Conservation (phyloP, 441 rosid species). For the Mallotus repandus region DNA sequence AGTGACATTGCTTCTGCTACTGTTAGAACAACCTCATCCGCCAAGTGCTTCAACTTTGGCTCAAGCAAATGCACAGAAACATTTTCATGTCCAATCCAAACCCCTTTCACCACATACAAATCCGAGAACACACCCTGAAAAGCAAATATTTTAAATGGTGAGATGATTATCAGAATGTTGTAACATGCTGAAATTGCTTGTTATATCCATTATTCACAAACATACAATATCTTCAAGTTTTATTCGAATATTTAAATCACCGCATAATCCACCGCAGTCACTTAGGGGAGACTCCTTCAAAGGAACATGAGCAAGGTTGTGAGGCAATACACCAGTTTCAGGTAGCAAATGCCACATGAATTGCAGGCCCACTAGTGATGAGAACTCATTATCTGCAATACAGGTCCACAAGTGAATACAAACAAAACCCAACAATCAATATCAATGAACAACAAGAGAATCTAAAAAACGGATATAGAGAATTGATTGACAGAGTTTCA, state of each 20-base stretch:
- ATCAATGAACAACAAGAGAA: neutral
- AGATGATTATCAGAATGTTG: conserved; percentile 15
- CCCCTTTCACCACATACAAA: conserved; percentile 84
- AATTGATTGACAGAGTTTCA: neutral
- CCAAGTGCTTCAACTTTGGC: conserved; percentile 59
- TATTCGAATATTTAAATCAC: conserved; percentile 81
- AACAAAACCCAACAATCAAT: neutral
- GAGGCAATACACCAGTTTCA: conserved; percentile 52
- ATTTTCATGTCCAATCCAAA: conserved; percentile 80
- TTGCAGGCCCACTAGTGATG: conserved; percentile 89
- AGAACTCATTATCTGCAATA: conserved; percentile 79
- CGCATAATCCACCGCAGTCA: conserved; percentile 90
- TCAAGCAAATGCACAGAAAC: conserved; percentile 84
- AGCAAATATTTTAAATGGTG: conserved; percentile 18
- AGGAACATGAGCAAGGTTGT: conserved; percentile 93
- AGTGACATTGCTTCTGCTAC: conserved; percentile 98
- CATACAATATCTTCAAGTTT: conserved; percentile 85
- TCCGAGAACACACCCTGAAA: conserved; percentile 91
- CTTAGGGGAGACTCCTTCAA: conserved; percentile 92
- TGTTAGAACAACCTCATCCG: conserved; percentile 74
- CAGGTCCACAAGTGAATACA: conserved; percentile 26
- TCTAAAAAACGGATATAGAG: conserved; percentile 3
- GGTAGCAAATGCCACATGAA: conserved; percentile 85
- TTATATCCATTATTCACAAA: conserved; percentile 23
- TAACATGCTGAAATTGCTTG: conserved; percentile 8